Evolutionary conservation across 2,329 filamentous ascomycete genomes (phyloP), one percentile per base, ranked within the genome.

Genomic region (Aplosporella prunicola): DNA sequence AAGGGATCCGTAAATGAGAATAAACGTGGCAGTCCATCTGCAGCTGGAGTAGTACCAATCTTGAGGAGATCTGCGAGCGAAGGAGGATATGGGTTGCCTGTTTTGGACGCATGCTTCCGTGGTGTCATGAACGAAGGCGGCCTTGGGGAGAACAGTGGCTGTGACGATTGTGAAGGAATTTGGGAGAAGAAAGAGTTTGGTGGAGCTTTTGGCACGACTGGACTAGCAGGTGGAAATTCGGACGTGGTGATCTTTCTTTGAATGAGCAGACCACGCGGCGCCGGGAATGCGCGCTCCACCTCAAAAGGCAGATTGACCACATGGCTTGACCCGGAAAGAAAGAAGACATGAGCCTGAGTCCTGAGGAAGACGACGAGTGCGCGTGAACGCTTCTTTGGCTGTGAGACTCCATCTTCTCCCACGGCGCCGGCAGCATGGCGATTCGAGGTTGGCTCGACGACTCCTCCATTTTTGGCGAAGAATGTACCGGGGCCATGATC

Each of bases 271-370:
- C 91, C 91, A 20, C 77, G 71, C 5, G 87, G 82, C 9, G 84
- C 83, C 23, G 89, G 78, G 57, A 88, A 85, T 20, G 84, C 87
- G 36, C 77, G 77, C 54, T 94, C 86, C 27, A 95, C 82, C n/a
- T 96, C 88, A 53, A 98, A 98, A 2, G 89, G 89, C 53, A 98
- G 76, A 56, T 94, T 86, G 32, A 96, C 72, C 41, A 94, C 76
- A 69, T 98, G 84, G 53, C 76, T 91, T 22, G 85, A 80, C 14
- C 89, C 89, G 2, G 82, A 76, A 24, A 96, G 72, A 56, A 93
- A 95, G 67, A 88, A 93, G 46, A 98, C 77, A 55, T 96, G 89
- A 15, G 85, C 87, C 55, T 96, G 89, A 0, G 85, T 88, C 61
- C 84, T 88, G 47, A 98, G 74, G 48, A 96, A 82, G 33, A 98